Conservation (phyloP, 768 basidiomycete genomes). For the Termitomyces sp. region DNA sequence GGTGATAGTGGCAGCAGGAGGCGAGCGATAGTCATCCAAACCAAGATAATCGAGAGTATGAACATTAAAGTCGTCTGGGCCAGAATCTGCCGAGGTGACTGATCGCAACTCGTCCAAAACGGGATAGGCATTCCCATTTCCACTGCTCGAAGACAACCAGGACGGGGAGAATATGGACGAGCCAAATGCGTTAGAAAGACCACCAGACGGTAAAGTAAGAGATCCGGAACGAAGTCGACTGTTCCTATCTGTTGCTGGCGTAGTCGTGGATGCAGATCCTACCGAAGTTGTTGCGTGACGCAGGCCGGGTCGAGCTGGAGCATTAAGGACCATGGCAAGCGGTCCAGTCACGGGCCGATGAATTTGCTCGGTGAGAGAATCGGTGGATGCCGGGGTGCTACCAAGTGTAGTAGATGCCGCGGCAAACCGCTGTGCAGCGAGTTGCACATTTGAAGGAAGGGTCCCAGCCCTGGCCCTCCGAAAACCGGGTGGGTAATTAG, state of each 20-base stretch:
- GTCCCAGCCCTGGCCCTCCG: slow-evolving; percentile 96
- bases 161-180: slow-evolving; percentile 86
- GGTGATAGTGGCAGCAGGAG: slow-evolving; percentile 83
- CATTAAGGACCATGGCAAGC: slow-evolving; percentile 29
- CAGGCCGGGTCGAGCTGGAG: slow-evolving; percentile 56
- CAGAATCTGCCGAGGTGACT: slow-evolving; percentile 71
- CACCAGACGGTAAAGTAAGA: slow-evolving; percentile 75
- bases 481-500: slow-evolving; percentile 81
- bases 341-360: slow-evolving; percentile 46
- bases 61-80: slow-evolving; percentile 84
- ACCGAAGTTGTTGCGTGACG: slow-evolving; percentile 80
- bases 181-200: slow-evolving; percentile 80
- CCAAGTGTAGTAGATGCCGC: slow-evolving; percentile 56
- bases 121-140: slow-evolving; percentile 50
- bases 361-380: slow-evolving; percentile 40
- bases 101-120: slow-evolving; percentile 79
- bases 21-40: slow-evolving; percentile 72
- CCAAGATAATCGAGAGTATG: slow-evolving; percentile 97
- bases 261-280: slow-evolving; percentile 46
- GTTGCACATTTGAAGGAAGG: slow-evolving; percentile 91
- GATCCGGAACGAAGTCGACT: slow-evolving; percentile 92
- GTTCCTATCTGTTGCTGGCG: slow-evolving; percentile 54
- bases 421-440: slow-evolving; percentile 78
- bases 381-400: slow-evolving; percentile 36
- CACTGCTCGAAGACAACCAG: slow-evolving; percentile 69